These are phyloP conservation scores for Phytophthora podocarpi DNA, from an alignment of 352 stramenopile species.

Conservation along the genomic window DNA sequence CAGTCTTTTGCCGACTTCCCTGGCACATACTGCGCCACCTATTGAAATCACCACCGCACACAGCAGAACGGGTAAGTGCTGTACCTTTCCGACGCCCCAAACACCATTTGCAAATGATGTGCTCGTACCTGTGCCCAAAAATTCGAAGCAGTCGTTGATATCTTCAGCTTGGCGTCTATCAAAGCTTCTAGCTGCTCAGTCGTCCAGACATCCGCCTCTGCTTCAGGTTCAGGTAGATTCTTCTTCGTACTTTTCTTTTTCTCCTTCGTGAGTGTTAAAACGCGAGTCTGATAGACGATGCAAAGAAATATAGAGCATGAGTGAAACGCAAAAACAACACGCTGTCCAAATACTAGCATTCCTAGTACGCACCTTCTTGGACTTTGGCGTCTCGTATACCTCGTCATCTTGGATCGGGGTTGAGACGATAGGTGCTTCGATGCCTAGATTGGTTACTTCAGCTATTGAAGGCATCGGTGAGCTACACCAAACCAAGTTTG, in stretches of 20 bases:
- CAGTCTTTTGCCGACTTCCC: constrained; percentile 71
- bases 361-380: constrained; percentile 18
- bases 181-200: constrained; percentile 56
- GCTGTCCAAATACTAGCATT: not conserved
- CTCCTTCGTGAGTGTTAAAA: constrained; percentile 8
- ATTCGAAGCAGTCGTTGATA: constrained; percentile 65
- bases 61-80: not conserved
- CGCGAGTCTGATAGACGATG: constrained; percentile 1
- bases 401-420: constrained; percentile 4
- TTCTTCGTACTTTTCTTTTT: constrained; percentile 14
- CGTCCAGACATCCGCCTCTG: constrained; percentile 49
- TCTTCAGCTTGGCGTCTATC: constrained; percentile 55
- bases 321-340: not conserved
- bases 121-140: constrained; percentile 63
- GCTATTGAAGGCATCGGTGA: constrained; percentile 4
- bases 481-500: constrained; percentile 4
- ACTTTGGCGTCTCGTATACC: constrained; percentile 19
- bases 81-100: not conserved
- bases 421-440: constrained; percentile 4
- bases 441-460: constrained; percentile 1
- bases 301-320: not conserved
- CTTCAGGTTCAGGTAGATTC: constrained; percentile 29
- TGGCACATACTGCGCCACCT: constrained; percentile 51
- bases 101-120: constrained; percentile 1
- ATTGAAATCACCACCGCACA: not conserved